These are phyloP conservation scores for Malania oleifera DNA, from an alignment of 164 flowering plant genomes.

Conservation along the genomic window DNA sequence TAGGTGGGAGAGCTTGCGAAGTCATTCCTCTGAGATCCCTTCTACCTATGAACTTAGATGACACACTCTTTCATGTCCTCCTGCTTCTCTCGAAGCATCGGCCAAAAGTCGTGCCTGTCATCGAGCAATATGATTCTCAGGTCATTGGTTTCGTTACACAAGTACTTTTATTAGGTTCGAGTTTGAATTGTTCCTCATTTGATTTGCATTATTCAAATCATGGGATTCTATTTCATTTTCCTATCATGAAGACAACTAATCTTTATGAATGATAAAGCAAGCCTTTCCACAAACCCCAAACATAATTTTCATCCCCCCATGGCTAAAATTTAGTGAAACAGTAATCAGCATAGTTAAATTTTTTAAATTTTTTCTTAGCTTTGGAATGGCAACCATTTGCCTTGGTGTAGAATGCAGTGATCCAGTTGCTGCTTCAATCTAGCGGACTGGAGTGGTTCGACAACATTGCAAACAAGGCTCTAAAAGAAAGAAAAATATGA, in stretches of 20 bases:
- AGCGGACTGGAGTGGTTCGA: constrained; percentile 50
- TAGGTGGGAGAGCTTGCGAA: constrained; percentile 43
- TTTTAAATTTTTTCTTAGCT: not conserved
- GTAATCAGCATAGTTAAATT: too few species aligned
- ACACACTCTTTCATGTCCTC: constrained; percentile 35
- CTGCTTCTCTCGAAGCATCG: constrained; percentile 37
- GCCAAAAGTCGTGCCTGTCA: constrained; percentile 33
- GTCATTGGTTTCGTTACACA: constrained; percentile 35
- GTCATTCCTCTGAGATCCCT: constrained; percentile 39
- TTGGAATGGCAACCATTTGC: too few species aligned
- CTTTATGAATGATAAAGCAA: too few species aligned
- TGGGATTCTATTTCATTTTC: too few species aligned
- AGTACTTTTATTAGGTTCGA: constrained; percentile 12
- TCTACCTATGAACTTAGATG: constrained; percentile 34
- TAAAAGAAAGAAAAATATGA: too few species aligned
- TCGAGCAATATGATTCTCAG: constrained; percentile 16
- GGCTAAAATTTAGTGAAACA: too few species aligned
- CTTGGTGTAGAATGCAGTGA: constrained; percentile 28
- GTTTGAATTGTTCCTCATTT: too few species aligned
- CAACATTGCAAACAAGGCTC: constrained; percentile 28
- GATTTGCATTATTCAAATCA: too few species aligned
- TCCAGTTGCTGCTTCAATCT: constrained; percentile 35
- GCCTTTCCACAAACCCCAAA: too few species aligned
- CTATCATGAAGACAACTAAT: too few species aligned
- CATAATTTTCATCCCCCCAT: too few species aligned